A percentile compares a stretch with the other conserved stretches of the same genome.
Conservation (phyloP, 495 filamentous ascomycete species). For the Xanthoparmelia taractica region DNA sequence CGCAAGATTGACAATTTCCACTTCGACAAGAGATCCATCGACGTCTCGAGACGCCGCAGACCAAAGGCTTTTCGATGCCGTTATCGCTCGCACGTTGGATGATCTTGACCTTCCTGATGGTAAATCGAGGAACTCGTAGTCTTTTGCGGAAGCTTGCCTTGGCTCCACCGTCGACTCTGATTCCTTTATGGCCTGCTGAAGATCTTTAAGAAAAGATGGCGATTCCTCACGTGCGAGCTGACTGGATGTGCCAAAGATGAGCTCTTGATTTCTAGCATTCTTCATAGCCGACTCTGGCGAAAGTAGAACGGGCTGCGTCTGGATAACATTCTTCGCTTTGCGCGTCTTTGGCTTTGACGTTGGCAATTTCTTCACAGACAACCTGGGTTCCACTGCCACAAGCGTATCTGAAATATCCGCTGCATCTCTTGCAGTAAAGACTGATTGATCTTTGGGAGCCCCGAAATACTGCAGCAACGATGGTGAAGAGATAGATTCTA, state of each 20-base stretch:
- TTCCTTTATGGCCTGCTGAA: constrained; percentile 60
- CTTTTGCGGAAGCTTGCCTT: neutral
- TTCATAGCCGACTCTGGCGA: constrained; percentile 66
- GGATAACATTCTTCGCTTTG: constrained; percentile 32
- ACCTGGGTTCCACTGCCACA: constrained; percentile 24
- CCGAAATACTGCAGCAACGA: constrained; percentile 33
- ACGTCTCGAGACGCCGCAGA: constrained; percentile 56
- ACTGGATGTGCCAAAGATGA: constrained; percentile 88
- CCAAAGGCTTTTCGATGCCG: constrained; percentile 50
- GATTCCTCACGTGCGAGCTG: constrained; percentile 75
- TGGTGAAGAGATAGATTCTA: constrained; percentile 27
- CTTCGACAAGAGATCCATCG: constrained; percentile 51
- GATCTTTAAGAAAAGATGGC: constrained; percentile 55
- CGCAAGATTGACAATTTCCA: constrained; percentile 50
- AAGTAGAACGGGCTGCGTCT: constrained; percentile 50
- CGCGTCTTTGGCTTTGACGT: constrained; percentile 33
- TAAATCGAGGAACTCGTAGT: neutral
- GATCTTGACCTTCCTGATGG: neutral
- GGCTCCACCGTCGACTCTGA: constrained; percentile 37
- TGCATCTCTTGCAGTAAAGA: neutral
- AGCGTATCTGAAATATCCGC: constrained; percentile 21
- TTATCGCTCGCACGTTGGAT: constrained; percentile 28
- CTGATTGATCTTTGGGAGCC: neutral
- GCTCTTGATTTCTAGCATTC: constrained; percentile 63
- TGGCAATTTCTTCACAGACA: constrained; percentile 25